These are phyloP conservation scores for Begonia peltatifolia DNA, from an alignment of 306 rosid species.

Conservation along the genomic window DNA sequence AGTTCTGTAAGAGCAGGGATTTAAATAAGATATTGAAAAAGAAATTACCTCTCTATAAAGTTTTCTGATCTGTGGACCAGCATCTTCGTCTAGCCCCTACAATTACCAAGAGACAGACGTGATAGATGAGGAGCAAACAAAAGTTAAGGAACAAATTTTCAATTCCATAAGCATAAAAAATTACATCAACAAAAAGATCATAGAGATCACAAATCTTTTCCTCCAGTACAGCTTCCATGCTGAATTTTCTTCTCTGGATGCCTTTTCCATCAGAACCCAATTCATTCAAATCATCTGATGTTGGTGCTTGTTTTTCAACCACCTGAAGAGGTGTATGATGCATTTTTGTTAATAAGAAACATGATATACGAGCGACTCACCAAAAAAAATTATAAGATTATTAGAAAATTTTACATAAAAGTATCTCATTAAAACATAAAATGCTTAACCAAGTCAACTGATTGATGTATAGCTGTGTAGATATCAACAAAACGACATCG, in stretches of 20 bases:
- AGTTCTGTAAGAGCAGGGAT: too few species aligned
- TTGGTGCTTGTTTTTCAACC: conserved; percentile 48
- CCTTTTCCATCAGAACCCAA: conserved; percentile 47
- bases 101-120: conserved; percentile 18
- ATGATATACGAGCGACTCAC: too few species aligned
- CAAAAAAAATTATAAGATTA: too few species aligned
- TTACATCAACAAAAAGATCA: conserved; percentile 92
- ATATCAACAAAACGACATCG: too few species aligned
- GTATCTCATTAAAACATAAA: too few species aligned
- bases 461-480: too few species aligned
- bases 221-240: conserved; percentile 73
- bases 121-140: conserved; percentile 8
- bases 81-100: conserved; percentile 91
- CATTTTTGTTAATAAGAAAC: conserved; percentile 8
- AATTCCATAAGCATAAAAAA: conserved; percentile 6
- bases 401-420: too few species aligned
- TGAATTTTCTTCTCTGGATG: conserved; percentile 34
- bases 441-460: too few species aligned
- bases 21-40: too few species aligned
- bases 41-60: conserved; percentile 72
- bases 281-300: conserved; percentile 50
- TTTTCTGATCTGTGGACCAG: conserved; percentile 84
- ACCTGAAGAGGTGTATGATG: conserved; percentile 25
- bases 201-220: conserved; percentile 98
- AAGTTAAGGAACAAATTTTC: conserved; percentile 9